Percentiles rank a stretch among this genome's conserved stretches.
Conservation (phyloP, 108 stramenopile species). For the Nitzschia palea region DNA sequence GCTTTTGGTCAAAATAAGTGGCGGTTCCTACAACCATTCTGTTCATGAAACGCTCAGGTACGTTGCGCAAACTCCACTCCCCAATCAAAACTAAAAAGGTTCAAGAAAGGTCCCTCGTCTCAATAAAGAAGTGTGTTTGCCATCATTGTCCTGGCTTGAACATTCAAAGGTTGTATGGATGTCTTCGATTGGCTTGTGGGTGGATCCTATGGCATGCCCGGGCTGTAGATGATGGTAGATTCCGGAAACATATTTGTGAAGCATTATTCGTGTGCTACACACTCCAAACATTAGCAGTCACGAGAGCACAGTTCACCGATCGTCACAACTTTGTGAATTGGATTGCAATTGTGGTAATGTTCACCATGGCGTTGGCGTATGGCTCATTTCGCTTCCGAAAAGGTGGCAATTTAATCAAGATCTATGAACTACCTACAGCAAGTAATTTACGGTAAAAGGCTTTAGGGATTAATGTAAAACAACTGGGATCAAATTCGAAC, state of each 20-base stretch:
- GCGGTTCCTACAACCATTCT: slow-evolving; percentile 71
- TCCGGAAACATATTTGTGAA: slow-evolving; percentile 82
- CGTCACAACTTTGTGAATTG: slow-evolving; percentile 60
- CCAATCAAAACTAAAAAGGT: background rate
- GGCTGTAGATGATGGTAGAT: slow-evolving; percentile 78
- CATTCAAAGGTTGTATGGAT: slow-evolving; percentile 79
- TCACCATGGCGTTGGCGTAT: slow-evolving; percentile 55
- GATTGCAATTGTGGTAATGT: slow-evolving; percentile 69
- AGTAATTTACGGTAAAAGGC: slow-evolving; percentile 43
- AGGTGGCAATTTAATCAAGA: slow-evolving; percentile 79
- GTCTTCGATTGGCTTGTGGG: slow-evolving; percentile 76
- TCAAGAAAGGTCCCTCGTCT: background rate
- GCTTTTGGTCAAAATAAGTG: slow-evolving; percentile 41
- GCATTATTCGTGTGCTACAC: slow-evolving; percentile 76
- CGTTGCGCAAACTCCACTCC: background rate
- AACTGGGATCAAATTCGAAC: too few relatives aligned
- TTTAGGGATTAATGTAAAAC: background rate
- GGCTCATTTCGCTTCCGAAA: slow-evolving; percentile 76
- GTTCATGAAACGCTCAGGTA: slow-evolving; percentile 81
- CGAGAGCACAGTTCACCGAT: slow-evolving; percentile 83
- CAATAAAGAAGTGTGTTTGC: background rate
- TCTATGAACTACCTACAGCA: slow-evolving; percentile 77
- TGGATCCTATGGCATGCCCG: slow-evolving; percentile 82
- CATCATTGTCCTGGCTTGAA: background rate
- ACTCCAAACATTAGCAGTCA: slow-evolving; percentile 71